Evolutionary conservation across 2,329 filamentous ascomycete genomes (phyloP).

Genomic region (Xylariaceae sp.): DNA sequence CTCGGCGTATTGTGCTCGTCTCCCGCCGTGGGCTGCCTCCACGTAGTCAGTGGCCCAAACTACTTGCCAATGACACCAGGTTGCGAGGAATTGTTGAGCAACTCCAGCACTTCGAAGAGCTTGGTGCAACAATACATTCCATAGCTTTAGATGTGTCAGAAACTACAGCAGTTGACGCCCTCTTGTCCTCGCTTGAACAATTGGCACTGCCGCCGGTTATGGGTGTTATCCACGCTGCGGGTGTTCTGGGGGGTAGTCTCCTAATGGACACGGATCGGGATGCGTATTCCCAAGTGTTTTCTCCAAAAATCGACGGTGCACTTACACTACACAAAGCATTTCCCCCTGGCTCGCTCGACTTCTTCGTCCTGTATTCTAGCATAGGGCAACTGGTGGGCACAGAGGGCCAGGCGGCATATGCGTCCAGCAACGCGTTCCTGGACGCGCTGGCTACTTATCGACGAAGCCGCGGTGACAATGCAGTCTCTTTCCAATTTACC

Average conservation of each 20-base stretch:
- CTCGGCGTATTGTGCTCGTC: slow-evolving; percentile 47
- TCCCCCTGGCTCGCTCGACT: slow-evolving; percentile 40
- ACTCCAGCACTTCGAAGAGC: too few relatives aligned
- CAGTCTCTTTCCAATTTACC: slow-evolving; percentile 50
- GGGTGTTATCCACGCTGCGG: too few relatives aligned
- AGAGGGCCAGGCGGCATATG: slow-evolving; percentile 39
- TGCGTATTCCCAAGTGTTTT: slow-evolving; percentile 42
- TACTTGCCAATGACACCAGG: slow-evolving; percentile 3
- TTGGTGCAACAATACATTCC: too few relatives aligned
- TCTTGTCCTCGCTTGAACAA: too few relatives aligned
- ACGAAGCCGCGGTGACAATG: slow-evolving; percentile 44
- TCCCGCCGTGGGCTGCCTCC: slow-evolving; percentile 47
- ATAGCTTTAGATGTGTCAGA: too few relatives aligned
- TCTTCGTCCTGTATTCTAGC: slow-evolving; percentile 39
- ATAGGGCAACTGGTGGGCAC: slow-evolving; percentile 40
- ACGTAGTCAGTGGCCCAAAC: slow-evolving; percentile 39
- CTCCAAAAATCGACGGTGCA: slow-evolving; percentile 44
- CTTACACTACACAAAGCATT: slow-evolving; percentile 35
- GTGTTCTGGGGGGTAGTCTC: slow-evolving; percentile 44
- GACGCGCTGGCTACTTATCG: slow-evolving; percentile 39
- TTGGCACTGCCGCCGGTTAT: too few relatives aligned
- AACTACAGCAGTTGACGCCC: too few relatives aligned
- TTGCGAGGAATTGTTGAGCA: slow-evolving; percentile 27
- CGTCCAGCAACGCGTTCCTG: slow-evolving; percentile 39
- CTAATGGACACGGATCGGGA: slow-evolving; percentile 40